Evolutionary conservation across 306 rosid species (phyloP), one percentile per base, ranked within the genome.

Genomic region (Prinsepia uniflora): DNA sequence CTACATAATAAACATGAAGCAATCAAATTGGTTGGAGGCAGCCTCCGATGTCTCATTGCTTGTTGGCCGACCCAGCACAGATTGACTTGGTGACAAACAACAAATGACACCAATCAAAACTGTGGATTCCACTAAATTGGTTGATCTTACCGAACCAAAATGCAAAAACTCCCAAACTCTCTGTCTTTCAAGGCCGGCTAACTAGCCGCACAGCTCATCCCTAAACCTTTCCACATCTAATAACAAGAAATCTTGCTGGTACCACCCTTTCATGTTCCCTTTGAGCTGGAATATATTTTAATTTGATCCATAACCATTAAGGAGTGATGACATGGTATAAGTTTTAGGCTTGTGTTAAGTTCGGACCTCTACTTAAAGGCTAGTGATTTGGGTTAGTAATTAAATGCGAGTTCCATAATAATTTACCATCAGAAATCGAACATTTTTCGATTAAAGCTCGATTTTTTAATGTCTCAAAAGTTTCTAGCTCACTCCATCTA

Each of bases 61-160:
- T 83, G 90, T 77, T 77, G 82, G 89, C 89, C 88, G 86, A 86
- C 86, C 79, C 41, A 46, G 19, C 41, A 49, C 68, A 73, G 75
- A 72, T 73, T 66, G 44, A 67, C 3, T 54, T 10, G 4, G 10
- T 46, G 86, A 83, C 87, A 84, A 79, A 72, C 58, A 83, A 67
- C 59, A 79, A 45, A 79, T 41, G 66, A 67, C 15, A 80, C 60
- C 7, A 73, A 44, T 30, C 8, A 53, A 61, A 44, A 39, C 44
- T 12, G 53, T 50, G 41, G 49, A 44, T 7, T 68, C 55, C 60
- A 18, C 30, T 41, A 2, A n/a, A 5, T 8, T 48, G 24, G 48
- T 75, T 75, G 80, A 34, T 72, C 46, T 76, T 52, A 73, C 84
- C 79, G 74, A 49, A 50, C 53, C 13, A 8, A 65, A 57, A 63